phyloP scores from a whole-genome alignment of 129 eudicot genomes.

The Sambucus nigra region DNA sequence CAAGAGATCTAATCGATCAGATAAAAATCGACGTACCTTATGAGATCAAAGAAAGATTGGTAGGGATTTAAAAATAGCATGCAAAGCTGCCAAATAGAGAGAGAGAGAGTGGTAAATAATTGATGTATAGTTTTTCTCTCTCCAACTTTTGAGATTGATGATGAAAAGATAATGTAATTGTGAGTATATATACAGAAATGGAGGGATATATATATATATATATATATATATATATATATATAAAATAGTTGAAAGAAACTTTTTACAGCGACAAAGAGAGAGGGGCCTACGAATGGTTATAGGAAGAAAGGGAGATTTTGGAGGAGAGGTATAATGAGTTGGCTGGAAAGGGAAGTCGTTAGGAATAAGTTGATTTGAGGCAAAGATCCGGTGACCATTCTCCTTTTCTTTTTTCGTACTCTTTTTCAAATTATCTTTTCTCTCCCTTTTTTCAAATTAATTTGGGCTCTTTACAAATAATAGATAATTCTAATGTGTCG shows the following conservation, averaged over 20 bases:
- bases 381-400: conserved; percentile 14
- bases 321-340: conserved; percentile 7
- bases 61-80: conserved; percentile 15
- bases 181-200: conserved; percentile 1
- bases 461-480: too few relatives aligned
- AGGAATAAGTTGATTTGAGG: conserved; percentile 2
- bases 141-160: conserved; percentile 17
- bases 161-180: conserved; percentile 1
- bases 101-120: conserved; percentile 12
- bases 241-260: not conserved
- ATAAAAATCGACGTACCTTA: conserved; percentile 1
- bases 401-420: too few relatives aligned
- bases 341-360: not conserved
- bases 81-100: conserved; percentile 29
- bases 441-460: too few relatives aligned
- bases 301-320: conserved; percentile 3
- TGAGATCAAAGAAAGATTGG: conserved; percentile 1
- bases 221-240: too few relatives aligned
- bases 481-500: too few relatives aligned
- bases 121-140: conserved; percentile 13
- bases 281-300: not conserved
- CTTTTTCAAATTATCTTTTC: too few relatives aligned
- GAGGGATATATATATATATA: not conserved
- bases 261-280: conserved; percentile 7
- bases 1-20: conserved; percentile 2